phyloP scores from a whole-genome alignment of 2,329 filamentous ascomycete genomes.

The Pestalotiopsis sp. region DNA sequence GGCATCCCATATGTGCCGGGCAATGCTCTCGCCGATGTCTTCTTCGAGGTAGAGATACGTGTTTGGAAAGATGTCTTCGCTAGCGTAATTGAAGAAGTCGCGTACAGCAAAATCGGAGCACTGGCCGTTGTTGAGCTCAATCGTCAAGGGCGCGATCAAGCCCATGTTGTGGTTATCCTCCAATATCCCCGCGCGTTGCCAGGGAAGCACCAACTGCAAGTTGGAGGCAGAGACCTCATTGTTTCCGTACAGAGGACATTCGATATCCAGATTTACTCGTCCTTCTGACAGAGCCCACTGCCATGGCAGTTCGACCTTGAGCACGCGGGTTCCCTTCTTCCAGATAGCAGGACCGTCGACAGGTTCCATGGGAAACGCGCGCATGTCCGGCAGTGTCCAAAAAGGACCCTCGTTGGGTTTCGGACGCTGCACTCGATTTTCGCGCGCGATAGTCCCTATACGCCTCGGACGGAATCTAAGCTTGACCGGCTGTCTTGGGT shows the following conservation, averaged over 20 bases:
- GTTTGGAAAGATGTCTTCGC: neutral
- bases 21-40: constrained; percentile 62
- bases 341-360: constrained; percentile 15
- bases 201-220: neutral
- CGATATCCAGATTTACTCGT: constrained; percentile 17
- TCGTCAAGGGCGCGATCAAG: constrained; percentile 26
- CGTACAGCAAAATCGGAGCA: constrained; percentile 25
- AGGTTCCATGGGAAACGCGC: neutral
- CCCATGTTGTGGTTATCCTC: constrained; percentile 17
- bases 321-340: constrained; percentile 40
- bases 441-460: constrained; percentile 31
- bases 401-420: neutral
- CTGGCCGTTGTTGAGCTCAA: constrained; percentile 24
- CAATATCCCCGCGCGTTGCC: constrained; percentile 19
- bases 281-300: constrained; percentile 9
- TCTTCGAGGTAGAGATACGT: constrained; percentile 49
- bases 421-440: constrained; percentile 21
- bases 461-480: constrained; percentile 33
- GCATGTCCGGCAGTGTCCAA: too few species aligned
- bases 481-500: constrained; percentile 45
- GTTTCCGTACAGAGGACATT: constrained; percentile 19
- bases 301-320: constrained; percentile 33
- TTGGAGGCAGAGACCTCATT: neutral
- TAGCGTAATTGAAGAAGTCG: constrained; percentile 15
- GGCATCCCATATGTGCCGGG: constrained; percentile 62